These are phyloP conservation scores for Danielia reshetovae DNA, from an alignment of 805 yeast genomes.

Conservation along the genomic window DNA sequence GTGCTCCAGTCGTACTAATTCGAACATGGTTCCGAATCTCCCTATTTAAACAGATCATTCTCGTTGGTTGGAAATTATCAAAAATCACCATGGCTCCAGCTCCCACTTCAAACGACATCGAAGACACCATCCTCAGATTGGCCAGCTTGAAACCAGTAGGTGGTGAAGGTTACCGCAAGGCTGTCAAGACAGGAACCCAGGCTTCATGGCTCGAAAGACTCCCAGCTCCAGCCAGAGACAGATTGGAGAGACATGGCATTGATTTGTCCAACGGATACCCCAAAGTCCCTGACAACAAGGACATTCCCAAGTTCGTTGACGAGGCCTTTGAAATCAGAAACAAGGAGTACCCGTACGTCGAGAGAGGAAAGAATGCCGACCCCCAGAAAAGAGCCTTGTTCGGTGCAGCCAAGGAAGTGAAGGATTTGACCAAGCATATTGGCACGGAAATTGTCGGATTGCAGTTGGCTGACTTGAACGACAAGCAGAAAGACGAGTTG, in stretches of 20 bases:
- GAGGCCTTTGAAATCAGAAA: constrained; percentile 22
- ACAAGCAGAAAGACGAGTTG: constrained; percentile 28
- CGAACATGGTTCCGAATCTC: too few species aligned
- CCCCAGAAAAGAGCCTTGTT: constrained; percentile 29
- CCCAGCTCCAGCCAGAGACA: constrained; percentile 21
- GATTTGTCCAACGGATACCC: constrained; percentile 28
- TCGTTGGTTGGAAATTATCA: too few species aligned
- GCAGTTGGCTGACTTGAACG: constrained; percentile 25
- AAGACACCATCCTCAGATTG: constrained; percentile 10
- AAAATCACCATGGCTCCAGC: background rate
- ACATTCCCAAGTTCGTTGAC: constrained; percentile 24
- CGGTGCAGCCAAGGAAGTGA: constrained; percentile 30
- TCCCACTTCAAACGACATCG: background rate
- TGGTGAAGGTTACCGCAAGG: constrained; percentile 6
- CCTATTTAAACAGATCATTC: too few species aligned
- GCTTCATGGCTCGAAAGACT: constrained; percentile 17
- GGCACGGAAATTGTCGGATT: constrained; percentile 31
- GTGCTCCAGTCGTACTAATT: background rate
- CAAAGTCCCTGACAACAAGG: constrained; percentile 18
- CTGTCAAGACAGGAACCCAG: constrained; percentile 10
- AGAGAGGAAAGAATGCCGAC: constrained; percentile 26
- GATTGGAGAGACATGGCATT: constrained; percentile 22
- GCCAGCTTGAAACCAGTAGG: constrained; percentile 11
- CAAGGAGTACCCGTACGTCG: constrained; percentile 22
- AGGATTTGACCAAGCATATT: constrained; percentile 26